Base-by-base conservation (phyloP, 2,329 filamentous ascomycete species). In the Sclerotinia nivalis region DNA sequence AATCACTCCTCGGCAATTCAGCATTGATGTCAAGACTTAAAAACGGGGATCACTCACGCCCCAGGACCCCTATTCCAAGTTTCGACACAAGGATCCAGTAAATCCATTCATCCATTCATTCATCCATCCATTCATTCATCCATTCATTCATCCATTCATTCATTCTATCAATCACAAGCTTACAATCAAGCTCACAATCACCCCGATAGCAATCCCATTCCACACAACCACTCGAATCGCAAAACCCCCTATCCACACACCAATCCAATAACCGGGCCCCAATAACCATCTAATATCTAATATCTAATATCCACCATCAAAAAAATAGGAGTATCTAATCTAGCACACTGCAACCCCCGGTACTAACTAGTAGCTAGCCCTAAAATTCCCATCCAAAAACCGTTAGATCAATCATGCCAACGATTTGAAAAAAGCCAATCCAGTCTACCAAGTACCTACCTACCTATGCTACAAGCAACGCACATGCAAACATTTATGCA, bases 21-120 rank as follows among this genome's bases (percentile, higher is more conserved):
- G 22, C 31, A 40, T 56, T 37, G 31, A 37, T 58, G 3, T 22
- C 55, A 40, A 8, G 8, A 58, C 31, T 37, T 37, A 18, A 15
- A 15, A 37, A 37, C 22, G 22, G 55, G 31, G 55, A 15, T 58
- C 55, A 7, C 13, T 58, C 20, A 58, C 7, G 34, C 55, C 55
- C 34, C 31, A 37, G 55, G 55, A 58, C 55, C 55, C 55, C 34
- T 58, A 58, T 58, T 58, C 55, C 55, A 58, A 40, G 4, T n/a
- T 58, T n/a, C 22, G 13, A 40, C 31, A 4, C 28, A 34, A 34
- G 54, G 37, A 40, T 56, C 28, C 28, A 20, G 15, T 20, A 22
- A 18, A 15, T 47, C 45, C 13, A 22, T 15, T 28, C 2, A 12
- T 28, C 5, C 3, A 18, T 52, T 7, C 12, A 52, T 28, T 54